Percentiles rank a stretch among this genome's conserved stretches.
Evolutionary conservation across 2,329 filamentous ascomycete species (phyloP).

Genomic region (Geosmithia flava): DNA sequence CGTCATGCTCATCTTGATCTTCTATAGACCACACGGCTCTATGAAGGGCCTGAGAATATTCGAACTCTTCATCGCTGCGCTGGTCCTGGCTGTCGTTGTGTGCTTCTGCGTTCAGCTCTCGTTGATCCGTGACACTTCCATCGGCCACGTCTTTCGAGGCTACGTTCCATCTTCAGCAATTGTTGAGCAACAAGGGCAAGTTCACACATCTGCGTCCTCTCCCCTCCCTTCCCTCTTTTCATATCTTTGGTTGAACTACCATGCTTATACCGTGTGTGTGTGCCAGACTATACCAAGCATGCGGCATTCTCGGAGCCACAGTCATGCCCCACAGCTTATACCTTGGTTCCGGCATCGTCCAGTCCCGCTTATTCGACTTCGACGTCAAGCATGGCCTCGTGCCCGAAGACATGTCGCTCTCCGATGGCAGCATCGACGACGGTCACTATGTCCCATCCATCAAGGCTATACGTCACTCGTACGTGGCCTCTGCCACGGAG

Average conservation of each 20-base stretch:
- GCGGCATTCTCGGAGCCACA: conserved; percentile 66
- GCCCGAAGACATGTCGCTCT: too few relatives aligned
- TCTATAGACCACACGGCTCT: too few relatives aligned
- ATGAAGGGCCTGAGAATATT: conserved; percentile 13
- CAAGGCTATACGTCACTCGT: conserved; percentile 58
- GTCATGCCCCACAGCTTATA: conserved; percentile 62
- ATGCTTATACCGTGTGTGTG: conserved; percentile 23
- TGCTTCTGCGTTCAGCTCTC: conserved; percentile 62
- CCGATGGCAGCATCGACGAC: too few relatives aligned
- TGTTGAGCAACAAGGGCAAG: too few relatives aligned
- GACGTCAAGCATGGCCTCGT: too few relatives aligned
- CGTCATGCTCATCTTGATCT: too few relatives aligned
- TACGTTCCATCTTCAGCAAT: conserved; percentile 47
- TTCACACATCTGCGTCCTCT: too few relatives aligned
- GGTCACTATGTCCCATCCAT: conserved; percentile 42
- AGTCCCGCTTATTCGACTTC: conserved; percentile 37
- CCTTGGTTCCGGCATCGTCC: conserved; percentile 57
- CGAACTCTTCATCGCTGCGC: conserved; percentile 47
- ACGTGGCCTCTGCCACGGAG: conserved; percentile 63
- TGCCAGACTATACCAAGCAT: conserved; percentile 52
- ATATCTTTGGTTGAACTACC: too few relatives aligned
- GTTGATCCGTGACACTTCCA: conserved; percentile 39
- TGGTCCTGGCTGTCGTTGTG: conserved; percentile 56
- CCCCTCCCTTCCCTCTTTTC: too few relatives aligned
- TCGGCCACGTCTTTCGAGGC: conserved; percentile 50